Conservation (phyloP, 2,329 filamentous ascomycete genomes). For the Trichoderma sp. region DNA sequence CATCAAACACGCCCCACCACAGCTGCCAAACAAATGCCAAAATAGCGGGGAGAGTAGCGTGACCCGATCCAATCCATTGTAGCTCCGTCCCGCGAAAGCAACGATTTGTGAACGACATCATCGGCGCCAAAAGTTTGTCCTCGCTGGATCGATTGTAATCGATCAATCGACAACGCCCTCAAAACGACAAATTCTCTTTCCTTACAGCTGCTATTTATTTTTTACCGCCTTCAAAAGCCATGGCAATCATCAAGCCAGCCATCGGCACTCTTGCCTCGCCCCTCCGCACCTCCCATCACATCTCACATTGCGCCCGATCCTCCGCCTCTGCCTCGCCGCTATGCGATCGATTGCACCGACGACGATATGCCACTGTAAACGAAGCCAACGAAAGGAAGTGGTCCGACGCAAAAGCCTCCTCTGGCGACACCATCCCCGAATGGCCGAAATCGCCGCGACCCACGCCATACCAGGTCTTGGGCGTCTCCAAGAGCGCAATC, state of each 20-base stretch:
- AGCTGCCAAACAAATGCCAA: background rate
- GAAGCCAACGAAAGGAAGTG: background rate
- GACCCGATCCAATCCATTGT: background rate
- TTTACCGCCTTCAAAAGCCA: background rate
- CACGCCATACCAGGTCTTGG: slow-evolving; percentile 90
- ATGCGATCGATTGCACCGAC: background rate
- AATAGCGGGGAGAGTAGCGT: slow-evolving; percentile 16
- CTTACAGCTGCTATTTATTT: background rate
- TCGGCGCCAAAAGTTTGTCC: background rate
- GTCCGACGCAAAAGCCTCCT: slow-evolving; percentile 11
- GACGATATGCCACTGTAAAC: slow-evolving; percentile 18
- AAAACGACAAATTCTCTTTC: background rate
- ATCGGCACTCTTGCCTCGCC: background rate
- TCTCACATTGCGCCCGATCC: background rate
- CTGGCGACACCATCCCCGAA: slow-evolving; percentile 28
- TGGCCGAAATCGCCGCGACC: slow-evolving; percentile 58
- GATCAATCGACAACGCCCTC: background rate
- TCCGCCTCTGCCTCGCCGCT: background rate
- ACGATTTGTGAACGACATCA: slow-evolving; percentile 9
- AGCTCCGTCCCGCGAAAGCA: background rate
- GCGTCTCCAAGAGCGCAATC: slow-evolving; percentile 56
- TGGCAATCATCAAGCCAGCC: slow-evolving; percentile 21
- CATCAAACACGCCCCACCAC: background rate
- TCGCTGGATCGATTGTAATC: background rate
- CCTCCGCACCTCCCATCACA: background rate